Conservation (phyloP, 1,284 basidiomycete species). For the Laetiporus sulphureus region DNA sequence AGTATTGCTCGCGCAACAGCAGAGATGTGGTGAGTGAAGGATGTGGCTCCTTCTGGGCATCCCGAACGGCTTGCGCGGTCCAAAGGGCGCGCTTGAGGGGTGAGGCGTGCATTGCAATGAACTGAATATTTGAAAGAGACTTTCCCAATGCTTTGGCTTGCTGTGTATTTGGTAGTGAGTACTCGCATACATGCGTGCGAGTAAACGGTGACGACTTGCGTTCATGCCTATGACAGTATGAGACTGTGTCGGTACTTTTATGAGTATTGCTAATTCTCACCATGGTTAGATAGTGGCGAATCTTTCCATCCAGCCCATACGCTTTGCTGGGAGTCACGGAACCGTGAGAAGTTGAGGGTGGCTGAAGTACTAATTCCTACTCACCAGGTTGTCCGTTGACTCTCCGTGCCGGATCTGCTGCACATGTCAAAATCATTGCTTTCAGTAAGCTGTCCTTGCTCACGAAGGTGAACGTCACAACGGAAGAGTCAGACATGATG, state of each 20-base stretch:
- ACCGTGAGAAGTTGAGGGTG: neutral
- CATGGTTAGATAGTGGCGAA: constrained; percentile 78
- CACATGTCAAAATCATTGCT: constrained; percentile 5
- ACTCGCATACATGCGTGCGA: too few relatives aligned
- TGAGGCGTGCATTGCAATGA: constrained; percentile 74
- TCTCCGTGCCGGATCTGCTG: constrained; percentile 66
- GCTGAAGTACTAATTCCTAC: neutral
- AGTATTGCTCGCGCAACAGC: constrained; percentile 61
- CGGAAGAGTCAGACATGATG: constrained; percentile 13
- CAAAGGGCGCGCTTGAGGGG: constrained; percentile 71
- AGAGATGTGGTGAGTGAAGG: constrained; percentile 46
- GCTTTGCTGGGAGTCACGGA: constrained; percentile 31
- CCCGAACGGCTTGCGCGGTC: constrained; percentile 61
- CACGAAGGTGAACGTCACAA: constrained; percentile 24
- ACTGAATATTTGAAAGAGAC: constrained; percentile 48
- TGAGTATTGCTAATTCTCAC: constrained; percentile 32
- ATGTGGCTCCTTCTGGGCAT: constrained; percentile 44
- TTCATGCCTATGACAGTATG: constrained; percentile 48
- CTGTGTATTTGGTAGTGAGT: too few relatives aligned
- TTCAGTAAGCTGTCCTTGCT: constrained; percentile 2
- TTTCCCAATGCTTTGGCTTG: constrained; percentile 79
- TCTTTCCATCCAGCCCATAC: constrained; percentile 86
- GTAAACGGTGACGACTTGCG: constrained; percentile 37
- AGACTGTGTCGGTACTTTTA: neutral
- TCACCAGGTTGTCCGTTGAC: constrained; percentile 62